Conservation (phyloP, 192 early-diverging fungal genomes). For the Coemansia sp. region DNA sequence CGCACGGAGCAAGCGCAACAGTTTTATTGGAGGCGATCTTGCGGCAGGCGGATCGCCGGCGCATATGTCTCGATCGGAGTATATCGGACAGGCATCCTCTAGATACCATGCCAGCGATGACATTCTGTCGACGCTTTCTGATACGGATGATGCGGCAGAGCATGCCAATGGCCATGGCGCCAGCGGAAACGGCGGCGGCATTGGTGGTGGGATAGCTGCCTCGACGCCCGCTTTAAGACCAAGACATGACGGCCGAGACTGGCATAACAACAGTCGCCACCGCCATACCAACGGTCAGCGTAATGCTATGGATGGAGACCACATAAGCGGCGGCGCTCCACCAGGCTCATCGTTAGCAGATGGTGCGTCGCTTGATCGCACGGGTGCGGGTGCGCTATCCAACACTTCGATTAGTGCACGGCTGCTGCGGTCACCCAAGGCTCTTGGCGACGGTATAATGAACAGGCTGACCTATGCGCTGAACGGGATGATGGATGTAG, state of each 20-base stretch:
- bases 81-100: conserved; percentile 22
- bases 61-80: conserved; percentile 46
- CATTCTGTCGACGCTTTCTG: background rate
- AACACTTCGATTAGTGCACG: conserved; percentile 33
- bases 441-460: conserved; percentile 53
- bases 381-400: conserved; percentile 1
- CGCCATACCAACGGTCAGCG: background rate
- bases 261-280: background rate
- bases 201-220: conserved; percentile 26
- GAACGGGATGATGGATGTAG: conserved; percentile 94
- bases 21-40: conserved; percentile 5
- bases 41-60: background rate
- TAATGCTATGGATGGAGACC: background rate
- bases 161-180: background rate
- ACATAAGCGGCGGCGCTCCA: background rate
- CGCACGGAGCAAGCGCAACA: conserved; percentile 8
- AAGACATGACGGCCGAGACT: background rate
- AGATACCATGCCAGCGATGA: conserved; percentile 4
- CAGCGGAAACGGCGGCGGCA: background rate
- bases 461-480: conserved; percentile 62
- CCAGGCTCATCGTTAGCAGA: background rate
- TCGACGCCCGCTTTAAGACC: conserved; percentile 38
- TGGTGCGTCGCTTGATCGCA: background rate
- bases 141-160: background rate
- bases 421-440: conserved; percentile 44